Evolutionary conservation across 2,329 filamentous ascomycete genomes (phyloP), one percentile per base, ranked within the genome.

Genomic region (Mycosphaerella arachidis): DNA sequence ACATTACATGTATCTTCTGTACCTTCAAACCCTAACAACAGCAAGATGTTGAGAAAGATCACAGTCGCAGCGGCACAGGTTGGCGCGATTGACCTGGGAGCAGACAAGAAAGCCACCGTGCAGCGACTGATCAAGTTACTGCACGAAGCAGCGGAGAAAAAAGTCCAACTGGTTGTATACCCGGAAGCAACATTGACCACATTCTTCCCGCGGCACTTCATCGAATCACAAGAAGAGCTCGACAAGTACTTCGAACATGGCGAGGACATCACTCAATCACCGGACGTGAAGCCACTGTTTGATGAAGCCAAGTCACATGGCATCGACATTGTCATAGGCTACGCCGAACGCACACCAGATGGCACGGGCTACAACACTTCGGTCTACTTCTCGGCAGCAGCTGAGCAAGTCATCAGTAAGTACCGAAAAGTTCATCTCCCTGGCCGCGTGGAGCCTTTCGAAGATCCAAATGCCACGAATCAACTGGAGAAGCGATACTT

Each of bases 401-500:
- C 71, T 31, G 74, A 72, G 18, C 66, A 72, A 48, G 74, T 82
- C 6, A 67, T 84, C 24, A 74, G 73, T 31, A 84, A 83, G 65
- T 84, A 84, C 66, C 76, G 81, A 60, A 84, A 84, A 68, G 74
- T 84, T 1, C 82, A 84, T 64, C 72, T 84, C 3, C 82, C 82
- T 0, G 82, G 82, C 0, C 79, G 78, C 2, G 72, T 75, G n/a
- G 80, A 83, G 66, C 81, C 81, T 10, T 78, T 81, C 33, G 72
- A 75, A 3, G 75, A 79, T 45, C 78, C 79, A 4, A 72, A 76
- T 4, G 79, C 78, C 1, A 77, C 78, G 4, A 81, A 83, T 65
- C 82, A 84, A 70, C 76, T 84, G 4, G 82, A 84, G 68, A 84
- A 84, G 70, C 71, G 79, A 35, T 84, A 83, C 66, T 84, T 84